Evolutionary conservation across 371 early-diverging fungal species (phyloP).

Genomic region (Mucor mucedo): DNA sequence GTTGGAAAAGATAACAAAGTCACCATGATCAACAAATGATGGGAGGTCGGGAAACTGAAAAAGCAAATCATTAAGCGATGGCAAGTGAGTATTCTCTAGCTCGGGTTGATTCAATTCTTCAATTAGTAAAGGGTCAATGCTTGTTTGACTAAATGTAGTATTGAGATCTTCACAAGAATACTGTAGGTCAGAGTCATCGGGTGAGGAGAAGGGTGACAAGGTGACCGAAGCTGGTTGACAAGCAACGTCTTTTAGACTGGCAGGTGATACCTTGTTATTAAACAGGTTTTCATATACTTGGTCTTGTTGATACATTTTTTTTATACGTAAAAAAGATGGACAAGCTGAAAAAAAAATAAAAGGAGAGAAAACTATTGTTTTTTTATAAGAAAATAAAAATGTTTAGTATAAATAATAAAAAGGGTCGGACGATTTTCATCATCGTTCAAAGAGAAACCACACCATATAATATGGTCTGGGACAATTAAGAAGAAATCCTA

Average conservation of each 20-base stretch:
- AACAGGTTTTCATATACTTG: too few relatives aligned
- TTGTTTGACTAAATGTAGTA: neutral
- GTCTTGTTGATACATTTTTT: too few relatives aligned
- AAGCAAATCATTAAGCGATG: constrained; percentile 22
- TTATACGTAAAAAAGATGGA: too few relatives aligned
- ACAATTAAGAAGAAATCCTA: neutral
- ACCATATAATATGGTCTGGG: neutral
- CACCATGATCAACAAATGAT: constrained; percentile 29
- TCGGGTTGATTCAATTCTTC: neutral
- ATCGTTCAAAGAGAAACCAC: neutral
- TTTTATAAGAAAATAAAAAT: too few relatives aligned
- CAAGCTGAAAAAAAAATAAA: too few relatives aligned
- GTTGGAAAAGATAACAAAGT: constrained; percentile 29
- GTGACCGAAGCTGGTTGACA: too few relatives aligned
- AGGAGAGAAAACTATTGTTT: too few relatives aligned
- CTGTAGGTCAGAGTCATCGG: constrained; percentile 1
- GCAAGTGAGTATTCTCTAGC: neutral
- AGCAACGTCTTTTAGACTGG: too few relatives aligned
- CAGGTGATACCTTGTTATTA: too few relatives aligned
- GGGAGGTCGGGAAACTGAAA: constrained; percentile 36
- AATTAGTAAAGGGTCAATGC: neutral
- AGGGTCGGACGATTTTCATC: neutral
- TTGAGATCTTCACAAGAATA: constrained; percentile 6
- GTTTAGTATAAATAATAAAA: neutral
- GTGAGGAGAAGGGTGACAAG: neutral